These are phyloP conservation scores for Venturia aucupariae DNA, from an alignment of 2,329 filamentous ascomycete species.

Conservation along the genomic window DNA sequence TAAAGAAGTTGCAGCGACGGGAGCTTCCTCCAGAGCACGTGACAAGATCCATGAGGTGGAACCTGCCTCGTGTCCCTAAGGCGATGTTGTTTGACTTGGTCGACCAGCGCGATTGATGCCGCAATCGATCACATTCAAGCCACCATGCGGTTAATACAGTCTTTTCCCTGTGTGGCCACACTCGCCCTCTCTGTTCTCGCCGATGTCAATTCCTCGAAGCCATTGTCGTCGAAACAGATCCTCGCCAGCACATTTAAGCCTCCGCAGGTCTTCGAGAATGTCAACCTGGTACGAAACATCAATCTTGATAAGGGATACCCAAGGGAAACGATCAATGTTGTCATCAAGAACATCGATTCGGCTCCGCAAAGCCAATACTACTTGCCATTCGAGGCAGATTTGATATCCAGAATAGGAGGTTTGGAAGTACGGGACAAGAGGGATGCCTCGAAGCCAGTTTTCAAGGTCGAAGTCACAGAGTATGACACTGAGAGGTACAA, in stretches of 20 bases:
- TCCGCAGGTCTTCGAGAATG: constrained; percentile 86
- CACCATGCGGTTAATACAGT: constrained; percentile 16
- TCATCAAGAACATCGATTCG: constrained; percentile 78
- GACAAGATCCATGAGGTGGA: not conserved
- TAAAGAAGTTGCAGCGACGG: not conserved
- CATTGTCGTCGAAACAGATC: constrained; percentile 43
- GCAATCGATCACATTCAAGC: not conserved
- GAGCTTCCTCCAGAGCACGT: not conserved
- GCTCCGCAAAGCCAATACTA: constrained; percentile 83
- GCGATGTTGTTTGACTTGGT: not conserved
- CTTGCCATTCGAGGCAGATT: constrained; percentile 69
- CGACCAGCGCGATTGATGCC: not conserved
- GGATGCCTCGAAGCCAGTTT: constrained; percentile 55
- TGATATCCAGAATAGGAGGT: constrained; percentile 70
- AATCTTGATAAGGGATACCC: constrained; percentile 90
- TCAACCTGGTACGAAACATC: constrained; percentile 79
- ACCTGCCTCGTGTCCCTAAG: not conserved
- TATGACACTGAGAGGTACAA: constrained; percentile 44
- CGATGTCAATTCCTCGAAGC: constrained; percentile 50
- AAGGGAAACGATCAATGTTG: constrained; percentile 85
- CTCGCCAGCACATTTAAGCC: constrained; percentile 58
- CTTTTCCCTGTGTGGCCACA: constrained; percentile 38
- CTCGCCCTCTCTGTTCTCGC: constrained; percentile 50
- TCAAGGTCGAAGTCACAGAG: constrained; percentile 59
- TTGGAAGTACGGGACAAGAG: constrained; percentile 93